A percentile compares a stretch with the other conserved stretches of the same genome.
Conservation (phyloP, 1,284 basidiomycete genomes). For the Irpex rosettiformis region DNA sequence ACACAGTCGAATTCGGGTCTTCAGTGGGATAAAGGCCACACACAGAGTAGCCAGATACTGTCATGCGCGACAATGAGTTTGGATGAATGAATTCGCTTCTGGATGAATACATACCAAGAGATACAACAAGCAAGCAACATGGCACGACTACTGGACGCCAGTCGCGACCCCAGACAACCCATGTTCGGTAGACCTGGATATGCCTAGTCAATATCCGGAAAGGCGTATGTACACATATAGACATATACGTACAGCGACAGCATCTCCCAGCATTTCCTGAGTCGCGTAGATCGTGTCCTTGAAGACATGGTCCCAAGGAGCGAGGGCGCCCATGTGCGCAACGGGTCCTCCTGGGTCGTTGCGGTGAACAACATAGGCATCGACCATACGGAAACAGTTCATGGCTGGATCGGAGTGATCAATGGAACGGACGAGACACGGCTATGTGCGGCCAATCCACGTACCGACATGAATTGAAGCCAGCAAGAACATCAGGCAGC, state of each 20-base stretch:
- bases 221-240: neutral
- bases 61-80: neutral
- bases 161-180: slow-evolving; percentile 28
- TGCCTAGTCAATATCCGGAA: neutral
- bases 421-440: neutral
- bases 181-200: slow-evolving; percentile 30
- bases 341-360: slow-evolving; percentile 23
- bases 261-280: slow-evolving; percentile 29
- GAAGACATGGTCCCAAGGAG: slow-evolving; percentile 30
- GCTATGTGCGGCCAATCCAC: neutral
- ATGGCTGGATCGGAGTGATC: slow-evolving; percentile 19
- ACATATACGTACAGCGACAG: slow-evolving; percentile 23
- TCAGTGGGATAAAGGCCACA: slow-evolving; percentile 15
- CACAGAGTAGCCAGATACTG: slow-evolving; percentile 15
- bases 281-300: slow-evolving; percentile 28
- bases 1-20: slow-evolving; percentile 10
- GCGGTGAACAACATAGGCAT: slow-evolving; percentile 25
- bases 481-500: slow-evolving; percentile 16
- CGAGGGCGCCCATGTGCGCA: slow-evolving; percentile 25
- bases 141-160: slow-evolving; percentile 24
- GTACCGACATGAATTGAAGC: slow-evolving; percentile 17
- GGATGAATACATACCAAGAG: slow-evolving; percentile 21
- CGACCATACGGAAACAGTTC: slow-evolving; percentile 28
- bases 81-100: neutral
- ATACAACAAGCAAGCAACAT: slow-evolving; percentile 21